Base-by-base conservation (phyloP, 441 rosid genomes). In the Erodium texanum region DNA sequence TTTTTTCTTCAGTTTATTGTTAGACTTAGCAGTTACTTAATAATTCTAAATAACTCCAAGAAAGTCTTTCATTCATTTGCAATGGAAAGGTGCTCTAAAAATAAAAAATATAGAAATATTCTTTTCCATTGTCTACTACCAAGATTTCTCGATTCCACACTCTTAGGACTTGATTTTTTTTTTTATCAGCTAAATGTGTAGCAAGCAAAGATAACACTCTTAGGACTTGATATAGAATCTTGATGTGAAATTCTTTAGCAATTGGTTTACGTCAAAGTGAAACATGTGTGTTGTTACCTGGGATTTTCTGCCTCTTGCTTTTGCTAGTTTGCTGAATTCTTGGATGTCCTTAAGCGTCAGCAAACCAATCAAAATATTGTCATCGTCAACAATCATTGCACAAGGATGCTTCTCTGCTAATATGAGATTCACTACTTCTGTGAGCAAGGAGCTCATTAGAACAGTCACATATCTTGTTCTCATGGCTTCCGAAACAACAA, bases 401-500 rank as follows among this genome's bases (percentile, higher is more conserved):
- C 96, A 87, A 0, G 93, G 84, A 76, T 90, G 97, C 86, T 93
- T 93, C 79, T 90, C 97, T 16, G 52, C 78, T 58, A 93, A 91
- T 96, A 93, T 90, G 66, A 86, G 90, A 65, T 76, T 76, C 77
- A 93, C 78, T 36, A 87, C 93, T 80, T 93, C 97, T 48, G 80
- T 78, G 27, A 93, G 85, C 71, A 77, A 82, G 70, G 93, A 84
- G 80, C 72, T 82, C 89, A 84, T 82, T 68, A 67, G 74, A 67
- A 93, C 87, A 32, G 88, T 84, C 64, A 86, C 88, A 73, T 73
- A 93, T 81, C 86, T 88, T 68, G 93, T 89, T 72, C 94, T 86
- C 97, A 93, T 90, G 78, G 94, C 97, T 71, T 93, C 93, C 45
- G 92, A 85, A 75, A 93, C 96, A 72, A 74, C 78, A 68, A 89